Percentiles rank a stretch among this genome's conserved stretches.
Evolutionary conservation across 495 filamentous ascomycete genomes (phyloP).

Genomic region (Opeltia flavorubescens): DNA sequence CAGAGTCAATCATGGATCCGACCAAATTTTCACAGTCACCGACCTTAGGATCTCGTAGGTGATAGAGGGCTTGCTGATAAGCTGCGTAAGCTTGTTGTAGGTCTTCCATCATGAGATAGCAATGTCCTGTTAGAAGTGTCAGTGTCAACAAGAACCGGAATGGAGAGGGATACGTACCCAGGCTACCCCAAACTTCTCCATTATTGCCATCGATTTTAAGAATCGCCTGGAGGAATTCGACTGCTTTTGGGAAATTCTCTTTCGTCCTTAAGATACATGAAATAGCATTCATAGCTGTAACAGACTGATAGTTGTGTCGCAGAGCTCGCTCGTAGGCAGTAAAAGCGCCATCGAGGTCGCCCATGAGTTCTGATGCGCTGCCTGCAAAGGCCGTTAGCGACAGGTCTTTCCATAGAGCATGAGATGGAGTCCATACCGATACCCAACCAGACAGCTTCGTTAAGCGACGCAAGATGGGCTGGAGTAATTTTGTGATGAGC

Average conservation of each 20-base stretch:
- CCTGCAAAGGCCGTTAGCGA: conserved; percentile 36
- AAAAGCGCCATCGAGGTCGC: conserved; percentile 77
- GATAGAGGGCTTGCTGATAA: conserved; percentile 89
- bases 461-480: conserved; percentile 49
- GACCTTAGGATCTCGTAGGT: conserved; percentile 90
- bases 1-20: conserved; percentile 2
- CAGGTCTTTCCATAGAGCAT: not conserved
- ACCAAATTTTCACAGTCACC: too few relatives aligned
- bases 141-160: conserved; percentile 5
- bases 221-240: conserved; percentile 85
- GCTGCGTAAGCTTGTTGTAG: conserved; percentile 95
- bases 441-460: conserved; percentile 86
- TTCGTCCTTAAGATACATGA: conserved; percentile 79
- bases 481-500: conserved; percentile 40
- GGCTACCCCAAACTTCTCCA: conserved; percentile 92
- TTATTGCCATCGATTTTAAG: conserved; percentile 78
- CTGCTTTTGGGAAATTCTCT: conserved; percentile 86
- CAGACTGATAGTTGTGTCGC: conserved; percentile 74
- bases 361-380: conserved; percentile 72
- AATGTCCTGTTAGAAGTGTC: conserved; percentile 50
- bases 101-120: conserved; percentile 98
- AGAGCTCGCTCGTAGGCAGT: conserved; percentile 80
- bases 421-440: conserved; percentile 50
- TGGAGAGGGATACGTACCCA: conserved; percentile 42
- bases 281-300: conserved; percentile 87